Evolutionary conservation across 768 basidiomycete species (phyloP), one percentile per base, ranked within the genome.

Genomic region (Royoungia palumana): DNA sequence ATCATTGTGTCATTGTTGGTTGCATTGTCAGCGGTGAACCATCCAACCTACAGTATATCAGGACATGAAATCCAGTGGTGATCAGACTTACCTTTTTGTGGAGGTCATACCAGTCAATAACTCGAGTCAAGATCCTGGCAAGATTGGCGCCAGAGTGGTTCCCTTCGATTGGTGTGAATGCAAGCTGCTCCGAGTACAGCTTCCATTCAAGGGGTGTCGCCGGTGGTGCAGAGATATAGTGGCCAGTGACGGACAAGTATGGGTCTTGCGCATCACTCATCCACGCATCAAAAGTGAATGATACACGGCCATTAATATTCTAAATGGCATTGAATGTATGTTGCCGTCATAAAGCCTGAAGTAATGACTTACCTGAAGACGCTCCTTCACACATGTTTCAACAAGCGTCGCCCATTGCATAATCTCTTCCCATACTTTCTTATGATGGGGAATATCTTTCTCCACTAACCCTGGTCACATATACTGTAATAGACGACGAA

Each of bases 221-320:
- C 20, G 10, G 0, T 8, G 20, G n/a, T 5, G 6, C 9, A 3
- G 27, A 19, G 12, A 57, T 49, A 47, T 58, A 59, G 32, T 59
- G 60, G 3, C 55, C 55, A 6, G 60, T 59, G 4, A 61, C 46
- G 5, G 52, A 54, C 14, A 60, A 17, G 38, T 55, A 53, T 2
- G 57, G 57, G 12, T 56, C 49, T 10, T 57, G 44, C 12, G 39
- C 37, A 12, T 54, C 47, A 3, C 52, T 58, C 32, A 37, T 55
- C 57, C 59, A 51, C 11, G 40, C 41, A 46, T 61, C 53, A 17
- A 58, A 57, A 0, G 53, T 57, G 8, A 53, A 34, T 13, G 36
- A 52, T 14, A 50, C 36, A 30, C 8, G 27, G 20, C 44, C n/a
- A n/a, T n/a, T n/a, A n/a, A n/a, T n/a, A n/a, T n/a, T n/a, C n/a